phyloP scores from a whole-genome alignment of 2,329 filamentous ascomycete species.

The Neofusicoccum umdonicola region DNA sequence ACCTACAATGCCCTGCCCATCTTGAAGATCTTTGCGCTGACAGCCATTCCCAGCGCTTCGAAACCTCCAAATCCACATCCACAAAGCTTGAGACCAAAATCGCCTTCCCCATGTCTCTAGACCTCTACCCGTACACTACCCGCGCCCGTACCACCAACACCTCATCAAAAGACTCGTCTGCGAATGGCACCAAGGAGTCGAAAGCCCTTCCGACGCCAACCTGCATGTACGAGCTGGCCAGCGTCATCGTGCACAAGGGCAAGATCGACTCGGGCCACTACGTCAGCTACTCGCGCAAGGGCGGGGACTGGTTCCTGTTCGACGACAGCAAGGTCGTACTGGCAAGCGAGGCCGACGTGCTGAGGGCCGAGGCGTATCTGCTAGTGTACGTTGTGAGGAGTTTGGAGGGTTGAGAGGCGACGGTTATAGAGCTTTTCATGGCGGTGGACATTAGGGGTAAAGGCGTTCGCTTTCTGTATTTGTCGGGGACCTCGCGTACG shows the following conservation, averaged over 20 bases:
- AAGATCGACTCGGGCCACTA: constrained; percentile 93
- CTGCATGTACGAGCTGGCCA: constrained; percentile 81
- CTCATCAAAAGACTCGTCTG: not conserved
- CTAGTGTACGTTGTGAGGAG: constrained; percentile 66
- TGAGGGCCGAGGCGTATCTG: constrained; percentile 83
- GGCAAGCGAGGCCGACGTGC: constrained; percentile 78
- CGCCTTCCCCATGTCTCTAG: constrained; percentile 79
- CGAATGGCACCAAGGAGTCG: constrained; percentile 28
- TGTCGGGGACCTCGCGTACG: too few relatives aligned
- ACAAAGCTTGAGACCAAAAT: constrained; percentile 88
- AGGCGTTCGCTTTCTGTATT: too few relatives aligned
- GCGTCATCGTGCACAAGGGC: constrained; percentile 89
- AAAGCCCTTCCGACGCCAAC: constrained; percentile 38
- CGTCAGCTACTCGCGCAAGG: constrained; percentile 81
- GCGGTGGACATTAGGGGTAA: too few relatives aligned
- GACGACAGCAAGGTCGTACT: constrained; percentile 91
- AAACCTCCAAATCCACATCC: constrained; percentile 71
- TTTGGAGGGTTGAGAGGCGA: constrained; percentile 21
- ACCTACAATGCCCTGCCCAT: too few relatives aligned
- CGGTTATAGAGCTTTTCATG: too few relatives aligned
- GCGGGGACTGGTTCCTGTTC: constrained; percentile 89
- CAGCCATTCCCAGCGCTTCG: constrained; percentile 58
- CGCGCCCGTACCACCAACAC: constrained; percentile 41
- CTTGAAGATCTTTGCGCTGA: not conserved
- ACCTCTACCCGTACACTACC: constrained; percentile 87